Conservation (phyloP, 2,329 filamentous ascomycete species). For the Apiospora kogelbergensis region DNA sequence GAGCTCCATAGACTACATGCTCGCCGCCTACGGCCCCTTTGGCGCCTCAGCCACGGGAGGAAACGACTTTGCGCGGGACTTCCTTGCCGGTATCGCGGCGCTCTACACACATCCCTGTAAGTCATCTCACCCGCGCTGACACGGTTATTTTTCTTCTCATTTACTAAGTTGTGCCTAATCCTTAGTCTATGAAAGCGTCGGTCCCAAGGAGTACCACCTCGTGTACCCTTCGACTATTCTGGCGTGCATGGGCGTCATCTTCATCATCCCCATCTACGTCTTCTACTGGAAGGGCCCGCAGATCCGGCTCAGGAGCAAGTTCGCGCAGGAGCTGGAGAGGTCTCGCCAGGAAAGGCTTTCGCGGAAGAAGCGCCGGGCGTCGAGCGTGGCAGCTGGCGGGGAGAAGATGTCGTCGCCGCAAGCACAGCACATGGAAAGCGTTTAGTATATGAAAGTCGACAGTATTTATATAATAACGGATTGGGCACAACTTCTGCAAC, state of each 20-base stretch:
- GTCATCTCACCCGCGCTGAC: neutral
- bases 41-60: conserved; percentile 66
- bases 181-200: neutral
- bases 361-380: conserved; percentile 1
- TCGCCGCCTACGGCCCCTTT: conserved; percentile 63
- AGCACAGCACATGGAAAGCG: conserved; percentile 5
- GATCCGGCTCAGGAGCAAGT: conserved; percentile 4
- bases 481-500: too few species aligned
- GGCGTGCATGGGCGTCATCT: neutral
- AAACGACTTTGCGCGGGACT: conserved; percentile 65
- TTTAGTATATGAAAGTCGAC: neutral
- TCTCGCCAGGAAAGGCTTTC: neutral
- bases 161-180: neutral
- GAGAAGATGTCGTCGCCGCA: neutral
- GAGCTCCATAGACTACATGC: conserved; percentile 68
- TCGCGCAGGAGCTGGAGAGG: conserved; percentile 9
- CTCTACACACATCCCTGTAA: conserved; percentile 7
- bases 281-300: conserved; percentile 8
- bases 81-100: conserved; percentile 53
- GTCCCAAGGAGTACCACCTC: conserved; percentile 6
- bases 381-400: neutral
- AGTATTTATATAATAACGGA: too few species aligned
- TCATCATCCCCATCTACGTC: conserved; percentile 10
- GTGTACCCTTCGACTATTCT: conserved; percentile 9
- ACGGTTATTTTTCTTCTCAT: too few species aligned